phyloP scores from a whole-genome alignment of 768 basidiomycete genomes.

The Astraeus odoratus region DNA sequence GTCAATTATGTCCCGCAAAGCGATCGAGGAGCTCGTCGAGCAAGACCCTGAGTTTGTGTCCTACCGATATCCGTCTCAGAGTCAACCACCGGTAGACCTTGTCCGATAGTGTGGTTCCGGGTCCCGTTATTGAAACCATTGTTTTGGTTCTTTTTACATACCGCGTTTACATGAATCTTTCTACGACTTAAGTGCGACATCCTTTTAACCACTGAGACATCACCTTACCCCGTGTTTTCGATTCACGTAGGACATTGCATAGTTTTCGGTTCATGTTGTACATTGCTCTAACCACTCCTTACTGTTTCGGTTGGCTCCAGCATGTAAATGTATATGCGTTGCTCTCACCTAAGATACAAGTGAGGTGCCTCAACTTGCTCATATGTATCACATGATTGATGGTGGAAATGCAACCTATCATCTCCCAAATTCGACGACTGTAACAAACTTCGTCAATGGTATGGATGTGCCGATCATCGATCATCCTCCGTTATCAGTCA shows the following conservation, averaged over 20 bases:
- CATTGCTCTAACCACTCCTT: constrained; percentile 8
- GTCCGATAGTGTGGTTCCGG: constrained; percentile 33
- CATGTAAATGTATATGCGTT: constrained; percentile 21
- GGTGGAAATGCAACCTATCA: no score
- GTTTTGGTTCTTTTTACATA: constrained; percentile 10
- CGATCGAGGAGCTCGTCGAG: constrained; percentile 73
- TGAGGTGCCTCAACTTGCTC: no score
- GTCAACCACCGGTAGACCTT: constrained; percentile 55
- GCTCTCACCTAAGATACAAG: no score
- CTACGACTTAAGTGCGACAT: constrained; percentile 17
- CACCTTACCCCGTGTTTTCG: constrained; percentile 11
- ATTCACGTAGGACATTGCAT: constrained; percentile 22
- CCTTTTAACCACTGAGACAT: constrained; percentile 23
- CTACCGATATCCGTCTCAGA: constrained; percentile 78
- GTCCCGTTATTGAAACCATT: constrained; percentile 8
- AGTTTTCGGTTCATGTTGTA: constrained; percentile 3
- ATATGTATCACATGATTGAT: no score
- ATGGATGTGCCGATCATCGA: constrained; percentile 14
- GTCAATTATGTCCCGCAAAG: constrained; percentile 63
- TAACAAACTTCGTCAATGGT: neutral
- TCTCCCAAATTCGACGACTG: neutral
- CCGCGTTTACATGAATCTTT: constrained; percentile 10
- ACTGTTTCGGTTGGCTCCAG: constrained; percentile 7
- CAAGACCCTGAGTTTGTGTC: constrained; percentile 82
- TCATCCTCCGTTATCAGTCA: neutral